These are phyloP conservation scores for Trichocladium uniseriatum DNA, from an alignment of 495 filamentous ascomycete genomes.

Conservation along the genomic window DNA sequence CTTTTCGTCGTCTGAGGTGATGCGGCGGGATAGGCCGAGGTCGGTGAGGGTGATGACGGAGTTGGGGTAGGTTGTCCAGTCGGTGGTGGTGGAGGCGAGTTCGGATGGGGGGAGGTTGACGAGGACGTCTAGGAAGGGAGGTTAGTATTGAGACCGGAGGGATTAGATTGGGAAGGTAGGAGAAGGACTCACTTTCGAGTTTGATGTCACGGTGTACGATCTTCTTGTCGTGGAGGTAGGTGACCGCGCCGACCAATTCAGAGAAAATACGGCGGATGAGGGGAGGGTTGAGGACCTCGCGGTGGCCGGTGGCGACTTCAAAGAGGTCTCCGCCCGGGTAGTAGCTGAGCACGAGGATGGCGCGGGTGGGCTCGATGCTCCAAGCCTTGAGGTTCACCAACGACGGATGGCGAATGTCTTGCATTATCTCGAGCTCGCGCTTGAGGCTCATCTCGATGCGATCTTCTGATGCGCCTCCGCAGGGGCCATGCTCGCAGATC, in stretches of 20 bases:
- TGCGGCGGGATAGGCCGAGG: conserved; percentile 77
- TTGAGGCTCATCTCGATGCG: conserved; percentile 86
- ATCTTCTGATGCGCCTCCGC: conserved; percentile 79
- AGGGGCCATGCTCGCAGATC: conserved; percentile 86
- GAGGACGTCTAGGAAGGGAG: conserved; percentile 59
- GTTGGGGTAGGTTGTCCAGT: conserved; percentile 66
- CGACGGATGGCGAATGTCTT: conserved; percentile 75
- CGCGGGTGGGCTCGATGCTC: conserved; percentile 68
- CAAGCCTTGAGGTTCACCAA: conserved; percentile 84
- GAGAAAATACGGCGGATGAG: conserved; percentile 81
- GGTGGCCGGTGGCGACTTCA: conserved; percentile 68
- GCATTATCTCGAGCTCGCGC: conserved; percentile 88
- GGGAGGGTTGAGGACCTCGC: conserved; percentile 51
- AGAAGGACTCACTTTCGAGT: conserved; percentile 69
- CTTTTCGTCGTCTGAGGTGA: conserved; percentile 66
- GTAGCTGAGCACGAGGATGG: conserved; percentile 80
- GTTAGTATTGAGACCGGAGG: conserved; percentile 19
- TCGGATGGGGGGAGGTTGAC: conserved; percentile 62
- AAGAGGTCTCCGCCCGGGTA: conserved; percentile 93
- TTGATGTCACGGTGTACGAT: conserved; percentile 98
- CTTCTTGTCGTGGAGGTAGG: conserved; percentile 71
- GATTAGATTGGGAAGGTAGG: conserved; percentile 8
- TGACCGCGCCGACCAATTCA: conserved; percentile 75
- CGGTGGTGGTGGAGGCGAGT: conserved; percentile 32
- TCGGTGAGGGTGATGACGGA: conserved; percentile 85